Base-by-base conservation (phyloP, 495 filamentous ascomycete genomes). In the Bombardia bombarda region DNA sequence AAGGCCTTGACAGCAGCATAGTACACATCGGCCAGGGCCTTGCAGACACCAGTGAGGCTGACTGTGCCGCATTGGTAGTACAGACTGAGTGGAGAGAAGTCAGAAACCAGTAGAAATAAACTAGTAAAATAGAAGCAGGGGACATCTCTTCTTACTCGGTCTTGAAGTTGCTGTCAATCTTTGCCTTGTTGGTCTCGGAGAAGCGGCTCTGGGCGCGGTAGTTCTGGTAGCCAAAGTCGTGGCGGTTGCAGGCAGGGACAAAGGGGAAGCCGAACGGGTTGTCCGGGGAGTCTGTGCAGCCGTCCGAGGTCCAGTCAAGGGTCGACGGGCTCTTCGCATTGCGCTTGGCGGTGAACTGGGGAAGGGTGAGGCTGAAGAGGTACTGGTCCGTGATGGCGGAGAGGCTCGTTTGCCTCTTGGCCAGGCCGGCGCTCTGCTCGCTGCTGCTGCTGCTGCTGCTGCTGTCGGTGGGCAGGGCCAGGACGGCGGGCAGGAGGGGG, bases 191-290 rank as follows among this genome's bases (percentile, higher is more conserved):
- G 6, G 16, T 39, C 0, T 54, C 50, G 0, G 61, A 69, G 52
- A 74, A 70, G 6, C 71, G 56, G 4, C 21, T 44, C 41, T 70
- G 68, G 5, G 20, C 34, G 43, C 67, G 62, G 46, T 59, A 71
- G 48, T 73, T 74, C 4, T 56, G 46, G 44, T 71, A 74, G 0
- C 68, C 71, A 38, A 74, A 75, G 34, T 75, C 71, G 46, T 75
- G 71, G 16, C 71, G 61, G 32, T 67, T 26, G 60, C 72, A 75
- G 16, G 50, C 52, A 1, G 51, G 58, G 5, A 42, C 30, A 46
- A 74, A 74, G 51, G 65, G 50, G 50, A 67, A 74, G 7, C 67
- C 65, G 14, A 60, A 53, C 6, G 70, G 70, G 26, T 61, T 58
- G 39, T 74, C 71, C 0, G 68, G 65, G 3, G 65, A 65, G 3